phyloP scores from a whole-genome alignment of 2,329 filamentous ascomycete genomes.

The Epichloe amarillans region DNA sequence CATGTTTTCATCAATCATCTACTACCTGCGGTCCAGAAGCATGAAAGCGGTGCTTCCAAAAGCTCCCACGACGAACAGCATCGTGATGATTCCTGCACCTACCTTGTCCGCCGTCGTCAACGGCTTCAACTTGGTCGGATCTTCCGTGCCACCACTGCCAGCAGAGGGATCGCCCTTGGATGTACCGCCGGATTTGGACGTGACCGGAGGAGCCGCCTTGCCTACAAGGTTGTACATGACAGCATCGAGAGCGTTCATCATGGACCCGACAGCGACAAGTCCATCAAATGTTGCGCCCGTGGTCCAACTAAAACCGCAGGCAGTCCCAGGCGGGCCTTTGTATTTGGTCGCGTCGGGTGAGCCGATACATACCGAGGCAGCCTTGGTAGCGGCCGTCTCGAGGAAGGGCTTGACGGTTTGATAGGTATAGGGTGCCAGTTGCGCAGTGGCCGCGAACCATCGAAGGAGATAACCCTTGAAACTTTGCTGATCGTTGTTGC shows the following conservation, averaged over 20 bases:
- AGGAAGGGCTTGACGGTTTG: constrained; percentile 38
- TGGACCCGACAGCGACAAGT: constrained; percentile 48
- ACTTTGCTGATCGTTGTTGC: constrained; percentile 57
- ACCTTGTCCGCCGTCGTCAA: constrained; percentile 39
- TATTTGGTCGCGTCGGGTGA: constrained; percentile 25
- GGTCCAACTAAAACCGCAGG: constrained; percentile 57
- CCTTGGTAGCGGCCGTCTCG: constrained; percentile 35
- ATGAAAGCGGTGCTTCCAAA: constrained; percentile 38
- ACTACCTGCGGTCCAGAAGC: constrained; percentile 19
- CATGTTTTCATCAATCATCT: background rate
- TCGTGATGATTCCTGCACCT: constrained; percentile 43
- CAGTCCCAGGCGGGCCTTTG: constrained; percentile 41
- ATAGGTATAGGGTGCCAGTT: constrained; percentile 40
- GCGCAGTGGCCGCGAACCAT: constrained; percentile 45
- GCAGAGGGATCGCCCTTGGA: constrained; percentile 33
- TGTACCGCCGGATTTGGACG: constrained; percentile 44
- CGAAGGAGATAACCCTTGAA: constrained; percentile 67
- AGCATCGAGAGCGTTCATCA: constrained; percentile 54
- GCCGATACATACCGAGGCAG: constrained; percentile 38
- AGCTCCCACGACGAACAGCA: constrained; percentile 33
- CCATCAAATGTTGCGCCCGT: constrained; percentile 40
- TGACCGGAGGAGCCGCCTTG: constrained; percentile 35
- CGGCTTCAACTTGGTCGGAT: constrained; percentile 14
- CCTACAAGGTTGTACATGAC: constrained; percentile 46
- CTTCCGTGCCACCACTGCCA: constrained; percentile 14